Conservation (phyloP, 2,329 filamentous ascomycete genomes). For the Pyrenophora teres region DNA sequence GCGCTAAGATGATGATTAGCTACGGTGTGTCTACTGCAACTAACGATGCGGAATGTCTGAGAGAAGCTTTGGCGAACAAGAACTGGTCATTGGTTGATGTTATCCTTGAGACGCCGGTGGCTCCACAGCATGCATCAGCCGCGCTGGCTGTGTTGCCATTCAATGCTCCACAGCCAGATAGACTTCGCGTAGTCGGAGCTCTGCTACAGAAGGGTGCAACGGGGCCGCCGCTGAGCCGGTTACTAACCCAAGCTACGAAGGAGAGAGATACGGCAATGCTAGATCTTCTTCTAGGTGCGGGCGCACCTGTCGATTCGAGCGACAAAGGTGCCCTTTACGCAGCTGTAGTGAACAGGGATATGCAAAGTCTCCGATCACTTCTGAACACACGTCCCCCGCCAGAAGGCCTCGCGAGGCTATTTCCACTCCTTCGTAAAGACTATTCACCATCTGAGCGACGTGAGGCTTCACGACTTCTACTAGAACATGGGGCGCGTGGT, state of each 20-base stretch:
- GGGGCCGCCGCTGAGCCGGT: slow-evolving; percentile 31
- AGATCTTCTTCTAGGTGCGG: slow-evolving; percentile 36
- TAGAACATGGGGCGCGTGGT: slow-evolving; percentile 35
- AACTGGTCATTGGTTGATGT: slow-evolving; percentile 38
- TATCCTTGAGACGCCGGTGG: slow-evolving; percentile 32
- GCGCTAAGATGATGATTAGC: slow-evolving; percentile 39
- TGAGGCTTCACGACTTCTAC: slow-evolving; percentile 26
- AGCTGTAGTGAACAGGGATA: slow-evolving; percentile 32
- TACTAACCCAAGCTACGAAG: slow-evolving; percentile 37
- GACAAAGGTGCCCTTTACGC: slow-evolving; percentile 26
- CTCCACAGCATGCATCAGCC: slow-evolving; percentile 34
- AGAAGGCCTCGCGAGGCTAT: slow-evolving; percentile 26
- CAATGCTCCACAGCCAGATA: slow-evolving; percentile 26
- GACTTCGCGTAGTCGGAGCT: slow-evolving; percentile 30
- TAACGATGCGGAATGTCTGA: slow-evolving; percentile 40
- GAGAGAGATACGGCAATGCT: slow-evolving; percentile 35
- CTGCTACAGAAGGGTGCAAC: slow-evolving; percentile 37
- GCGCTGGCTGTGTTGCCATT: slow-evolving; percentile 31
- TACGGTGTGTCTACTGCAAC: slow-evolving; percentile 36
- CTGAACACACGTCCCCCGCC: slow-evolving; percentile 29
- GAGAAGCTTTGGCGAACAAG: slow-evolving; percentile 29
- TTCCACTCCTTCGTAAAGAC: slow-evolving; percentile 28
- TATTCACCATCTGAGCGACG: slow-evolving; percentile 31
- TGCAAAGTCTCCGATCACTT: slow-evolving; percentile 25
- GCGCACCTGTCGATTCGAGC: slow-evolving; percentile 28